These are phyloP conservation scores for Fusarium sp. DNA, from an alignment of 2,329 filamentous ascomycete species.

Conservation along the genomic window DNA sequence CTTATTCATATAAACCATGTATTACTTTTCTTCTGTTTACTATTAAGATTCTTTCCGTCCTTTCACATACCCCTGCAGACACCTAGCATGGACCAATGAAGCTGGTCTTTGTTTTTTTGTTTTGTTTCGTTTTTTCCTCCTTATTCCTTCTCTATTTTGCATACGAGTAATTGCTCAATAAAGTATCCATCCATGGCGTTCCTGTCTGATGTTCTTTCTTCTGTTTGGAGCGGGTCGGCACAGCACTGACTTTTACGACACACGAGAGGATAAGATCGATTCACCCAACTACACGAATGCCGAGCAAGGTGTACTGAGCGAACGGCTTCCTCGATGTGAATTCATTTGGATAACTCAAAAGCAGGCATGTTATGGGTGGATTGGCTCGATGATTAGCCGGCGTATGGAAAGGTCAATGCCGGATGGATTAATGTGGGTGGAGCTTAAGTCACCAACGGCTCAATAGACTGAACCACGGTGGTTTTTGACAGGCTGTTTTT, in stretches of 20 bases:
- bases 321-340: constrained; percentile 9
- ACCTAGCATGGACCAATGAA: constrained; percentile 11
- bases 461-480: neutral
- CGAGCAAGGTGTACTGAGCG: neutral
- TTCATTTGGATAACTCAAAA: constrained; percentile 42
- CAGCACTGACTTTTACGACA: constrained; percentile 15
- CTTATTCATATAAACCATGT: constrained; percentile 40
- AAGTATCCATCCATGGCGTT: constrained; percentile 33
- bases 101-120: constrained; percentile 36
- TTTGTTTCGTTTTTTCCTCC: constrained; percentile 10
- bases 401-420: constrained; percentile 34
- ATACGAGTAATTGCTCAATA: constrained; percentile 20
- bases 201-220: constrained; percentile 26
- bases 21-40: constrained; percentile 36
- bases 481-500: constrained; percentile 4
- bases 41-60: constrained; percentile 10
- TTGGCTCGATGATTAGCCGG: constrained; percentile 32
- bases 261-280: constrained; percentile 14
- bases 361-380: constrained; percentile 29
- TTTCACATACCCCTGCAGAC: constrained; percentile 37
- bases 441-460: neutral
- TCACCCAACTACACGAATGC: constrained; percentile 1
- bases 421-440: constrained; percentile 16
- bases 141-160: constrained; percentile 16
- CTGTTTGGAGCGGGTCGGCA: constrained; percentile 14